Evolutionary conservation across 1,284 basidiomycete genomes (phyloP), one percentile per base, ranked within the genome.

Genomic region (Farysia itapuensis): DNA sequence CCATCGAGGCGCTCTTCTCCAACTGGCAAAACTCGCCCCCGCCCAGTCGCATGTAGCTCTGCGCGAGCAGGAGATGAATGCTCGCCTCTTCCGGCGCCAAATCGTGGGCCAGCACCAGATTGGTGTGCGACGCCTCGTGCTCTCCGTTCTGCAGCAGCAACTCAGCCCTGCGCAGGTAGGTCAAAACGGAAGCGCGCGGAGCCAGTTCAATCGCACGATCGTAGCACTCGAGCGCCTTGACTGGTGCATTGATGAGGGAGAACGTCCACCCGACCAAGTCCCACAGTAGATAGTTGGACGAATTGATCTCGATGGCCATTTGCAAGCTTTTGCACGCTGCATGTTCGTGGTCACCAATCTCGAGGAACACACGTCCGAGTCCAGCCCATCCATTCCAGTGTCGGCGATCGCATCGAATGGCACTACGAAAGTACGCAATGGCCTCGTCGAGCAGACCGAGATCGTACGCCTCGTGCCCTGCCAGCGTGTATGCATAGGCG

Each of bases 301-400:
- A 39, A 36, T 74, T 72, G 37, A 75, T 39, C 4, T 33, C 34
- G 18, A 71, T 56, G 20, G 73, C 73, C 38, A 59, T 47, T 18
- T 58, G 49, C 41, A 71, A 43, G 39, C 65, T 57, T 41, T 69
- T 64, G 35, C 61, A 44, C 12, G 73, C 73, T 14, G 49, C 52
- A 30, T 58, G 56, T 32, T 59, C 63, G 25, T 53, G 52, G 15
- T 70, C 54, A 9, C 63, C 67, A 9, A 64, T 46, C 9, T 53
- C 51, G 26, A 73, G 30, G 36, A 67, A 70, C 25, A 71, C 59
- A 7, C 67, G 63, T 0, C 70, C 74, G 2, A 76, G 39, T 3
- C 72, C 74, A 9, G 70, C 67, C 47, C 67, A 72, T 2, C 65
- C 74, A 34, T 76, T 76, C 72, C 72, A 76, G 40, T 74, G 74